Base-by-base conservation (phyloP, 1,139 yeast species). In the Komagataea norvegica region DNA sequence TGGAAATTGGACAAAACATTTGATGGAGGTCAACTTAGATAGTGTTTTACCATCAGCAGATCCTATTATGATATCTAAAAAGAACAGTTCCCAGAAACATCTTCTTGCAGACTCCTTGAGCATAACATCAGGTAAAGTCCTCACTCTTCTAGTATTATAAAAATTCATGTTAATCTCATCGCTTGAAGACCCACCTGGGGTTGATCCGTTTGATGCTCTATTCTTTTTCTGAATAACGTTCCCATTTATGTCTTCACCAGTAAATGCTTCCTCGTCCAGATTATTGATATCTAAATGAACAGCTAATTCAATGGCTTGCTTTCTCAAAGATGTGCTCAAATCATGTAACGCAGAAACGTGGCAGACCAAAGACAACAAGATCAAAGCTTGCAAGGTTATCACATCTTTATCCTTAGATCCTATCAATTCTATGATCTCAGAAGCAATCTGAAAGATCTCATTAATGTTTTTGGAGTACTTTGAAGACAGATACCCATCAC, bases 1-100 rank as follows among this genome's bases (percentile, higher is more conserved):
- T 1, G 77, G 77, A 45, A 57, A 69, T 1, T 60, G 44, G 5
- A 66, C 60, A 22, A 58, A 50, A 20, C 64, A 55, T 17, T 60
- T 52, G 2, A 60, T 40, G 1, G 58, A 47, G 1, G 69, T 63
- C 10, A 72, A 45, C n/a, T 54, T 48, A 2, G 75, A 67, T 10
- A 67, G 54, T 0, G 74, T 57, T 37, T 59, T 60, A n/a, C 77
- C 77, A 36, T 71, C 73, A 1, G 77, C 73, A 3, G 74, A 70
- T 0, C 75, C 76, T 41, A 70, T 68, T 26, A 70, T 59, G 8
- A 71, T 67, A 49, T 72, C 77, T 37, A 70, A 59, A 47, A 69
- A 70, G 47, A 67, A 65, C 8, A 69, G 47, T 38, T 72, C 77
- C 76, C 76, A 71, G 41, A 68, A 64, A 5, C 68, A 57, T 40